Evolutionary conservation across 176 grass and related monocot species (phyloP).

Genomic region (Zea luxurians): DNA sequence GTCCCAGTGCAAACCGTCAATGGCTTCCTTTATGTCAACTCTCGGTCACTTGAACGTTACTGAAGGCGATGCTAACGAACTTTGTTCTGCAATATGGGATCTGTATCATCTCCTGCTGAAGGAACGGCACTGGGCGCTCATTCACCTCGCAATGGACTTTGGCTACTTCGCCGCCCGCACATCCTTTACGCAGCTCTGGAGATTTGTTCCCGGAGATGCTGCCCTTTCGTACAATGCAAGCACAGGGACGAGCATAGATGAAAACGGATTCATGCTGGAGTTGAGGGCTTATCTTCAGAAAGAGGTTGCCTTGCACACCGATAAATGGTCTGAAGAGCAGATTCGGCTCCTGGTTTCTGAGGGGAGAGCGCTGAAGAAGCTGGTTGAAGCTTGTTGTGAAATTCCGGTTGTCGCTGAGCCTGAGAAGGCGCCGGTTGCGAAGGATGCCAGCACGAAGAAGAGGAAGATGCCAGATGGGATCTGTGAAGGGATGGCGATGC

Average conservation of each 20-base stretch:
- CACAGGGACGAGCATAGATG: conserved; percentile 53
- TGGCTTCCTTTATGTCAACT: conserved; percentile 77
- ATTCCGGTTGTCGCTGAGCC: conserved; percentile 21
- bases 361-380: conserved; percentile 58
- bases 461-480: conserved; percentile 71
- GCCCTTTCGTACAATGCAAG: conserved; percentile 72
- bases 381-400: conserved; percentile 26
- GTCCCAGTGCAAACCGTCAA: conserved; percentile 65
- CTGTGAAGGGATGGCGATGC: conserved; percentile 61
- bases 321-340: conserved; percentile 53
- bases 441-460: conserved; percentile 51
- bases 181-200: conserved; percentile 83
- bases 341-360: conserved; percentile 53
- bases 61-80: conserved; percentile 53
- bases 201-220: conserved; percentile 69
- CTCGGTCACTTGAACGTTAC: conserved; percentile 65
- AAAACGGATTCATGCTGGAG: conserved; percentile 77
- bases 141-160: conserved; percentile 74
- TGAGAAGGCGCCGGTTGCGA: conserved; percentile 27
- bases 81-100: conserved; percentile 65
- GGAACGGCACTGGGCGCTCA: conserved; percentile 74
- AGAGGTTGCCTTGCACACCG: conserved; percentile 45
- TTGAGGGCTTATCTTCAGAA: conserved; percentile 82
- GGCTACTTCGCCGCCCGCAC: conserved; percentile 82
- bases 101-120: conserved; percentile 70